Evolutionary conservation across 2,329 filamentous ascomycete genomes (phyloP), one percentile per base, ranked within the genome.

Genomic region (Ophiostoma australiae): DNA sequence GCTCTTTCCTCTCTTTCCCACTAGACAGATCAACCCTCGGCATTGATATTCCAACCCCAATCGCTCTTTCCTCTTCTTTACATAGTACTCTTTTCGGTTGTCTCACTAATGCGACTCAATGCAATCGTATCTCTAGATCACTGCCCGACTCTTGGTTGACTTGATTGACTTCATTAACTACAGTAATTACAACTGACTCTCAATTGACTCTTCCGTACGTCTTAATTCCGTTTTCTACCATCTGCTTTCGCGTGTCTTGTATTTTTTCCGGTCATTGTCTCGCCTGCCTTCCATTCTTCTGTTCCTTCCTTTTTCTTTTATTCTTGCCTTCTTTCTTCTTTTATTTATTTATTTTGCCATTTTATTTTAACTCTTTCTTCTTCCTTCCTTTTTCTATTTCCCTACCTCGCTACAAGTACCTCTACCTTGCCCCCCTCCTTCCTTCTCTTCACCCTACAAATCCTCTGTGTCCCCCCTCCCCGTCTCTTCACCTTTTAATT

Each of bases 281-380:
- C n/a, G 20, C 15, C 27, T 11, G n/a, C 44, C 17, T 65, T 35
- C n/a, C 66, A 3, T 48, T 70, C 44, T 67, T 17, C 52, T 55
- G 48, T 52, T 41, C 67, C n/a, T 69, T 52, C 55, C 69, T 41
- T 69, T 39, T 67, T 48, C n/a, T 39, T 66, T 66, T 41, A 8
- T 39, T 39, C 35, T 27, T 63, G 27, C 13, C 35, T 63, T 63
- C 35, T n/a, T 66, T 39, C 15, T 37, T 37, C n/a, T 66, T 20
- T 66, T 66, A n/a, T 37, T n/a, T 39, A 3, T n/a, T 52, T 58
- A 17, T 58, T 48, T 67, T 44, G 58, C 76, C 76, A 63, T 63
- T 73, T 67, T 52, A 37, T 69, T 63, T 67, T 68, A 37, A 67
- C 68, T 65, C 17, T 23, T 70, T 61, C 15, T 70, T 33, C 39